Conservation (phyloP, 2,329 filamentous ascomycete species). For the Clonostachys rhizophaga region DNA sequence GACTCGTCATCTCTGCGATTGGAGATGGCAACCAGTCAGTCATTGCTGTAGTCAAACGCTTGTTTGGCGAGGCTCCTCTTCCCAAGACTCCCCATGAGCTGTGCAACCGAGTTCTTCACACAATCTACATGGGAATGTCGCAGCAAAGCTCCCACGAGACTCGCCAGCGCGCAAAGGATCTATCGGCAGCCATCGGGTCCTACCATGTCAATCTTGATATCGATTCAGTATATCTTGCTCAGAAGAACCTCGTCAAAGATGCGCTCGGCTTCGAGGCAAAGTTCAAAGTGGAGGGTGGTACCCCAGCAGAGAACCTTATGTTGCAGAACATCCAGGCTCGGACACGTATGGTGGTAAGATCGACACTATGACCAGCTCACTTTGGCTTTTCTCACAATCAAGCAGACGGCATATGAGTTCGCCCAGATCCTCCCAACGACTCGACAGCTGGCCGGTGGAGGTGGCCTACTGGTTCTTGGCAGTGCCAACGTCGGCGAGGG, state of each 20-base stretch:
- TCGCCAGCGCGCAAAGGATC: conserved; percentile 21
- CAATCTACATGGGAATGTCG: conserved; percentile 48
- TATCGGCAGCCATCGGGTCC: conserved; percentile 4
- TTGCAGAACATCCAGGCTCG: conserved; percentile 67
- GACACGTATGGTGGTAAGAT: conserved; percentile 52
- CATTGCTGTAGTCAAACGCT: conserved; percentile 28
- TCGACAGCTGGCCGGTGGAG: conserved; percentile 41
- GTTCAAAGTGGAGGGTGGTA: conserved; percentile 52
- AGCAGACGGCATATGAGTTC: conserved; percentile 50
- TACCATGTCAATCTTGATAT: conserved; percentile 6
- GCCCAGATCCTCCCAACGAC: conserved; percentile 57
- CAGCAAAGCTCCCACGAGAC: conserved; percentile 37
- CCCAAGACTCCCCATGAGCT: conserved; percentile 54
- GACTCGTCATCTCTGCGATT: conserved; percentile 45
- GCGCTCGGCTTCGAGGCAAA: conserved; percentile 17
- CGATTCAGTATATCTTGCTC: conserved; percentile 42
- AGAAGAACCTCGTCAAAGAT: conserved; percentile 24
- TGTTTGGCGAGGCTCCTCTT: conserved; percentile 21
- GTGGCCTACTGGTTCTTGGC: conserved; percentile 57
- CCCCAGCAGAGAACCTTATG: conserved; percentile 52
- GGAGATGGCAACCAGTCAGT: conserved; percentile 22
- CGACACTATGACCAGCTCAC: background rate
- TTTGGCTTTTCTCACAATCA: background rate
- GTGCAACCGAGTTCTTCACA: conserved; percentile 26
- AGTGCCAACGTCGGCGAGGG: conserved; percentile 10